Evolutionary conservation across 495 filamentous ascomycete genomes (phyloP), one percentile per base, ranked within the genome.

Genomic region (Neurospora sp.): DNA sequence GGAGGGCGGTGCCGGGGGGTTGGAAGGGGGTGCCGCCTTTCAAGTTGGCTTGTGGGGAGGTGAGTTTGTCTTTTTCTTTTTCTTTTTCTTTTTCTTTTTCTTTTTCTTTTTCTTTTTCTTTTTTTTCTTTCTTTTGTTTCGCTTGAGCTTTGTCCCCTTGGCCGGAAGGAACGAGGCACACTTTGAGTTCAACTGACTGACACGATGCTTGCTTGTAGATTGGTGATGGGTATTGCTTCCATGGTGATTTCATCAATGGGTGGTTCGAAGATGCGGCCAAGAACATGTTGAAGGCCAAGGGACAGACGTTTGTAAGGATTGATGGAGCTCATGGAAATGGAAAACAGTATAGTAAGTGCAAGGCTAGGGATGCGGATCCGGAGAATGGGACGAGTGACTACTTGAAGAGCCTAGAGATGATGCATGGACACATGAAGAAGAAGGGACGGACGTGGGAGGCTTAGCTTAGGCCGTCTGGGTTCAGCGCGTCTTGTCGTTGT

Each of bases 241-340:
- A 83, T 40, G 80, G 81, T 2, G 81, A 83, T 62, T 81, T 82
- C 42, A 79, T 83, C 71, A 83, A 82, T 44, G 80, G 81, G 4
- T 83, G 81, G 80, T 82, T 74, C 31, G 77, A 80, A 39, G 81
- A 83, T 62, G 80, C 81, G 8, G 74, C 70, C n/a, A 75, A 78
- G 76, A 79, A 46, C 20, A 75, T 83, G 77, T 71, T 81, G 35
- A 73, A 79, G 72, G 81, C 81, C 0, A 80, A 78, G 73, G 80
- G 80, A n/a, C 80, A 79, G 69, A 66, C 48, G 8, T 83, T 81
- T 40, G 77, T 82, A 79, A 39, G 78, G 48, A 81, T 83, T 38
- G 79, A 83, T 42, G 81, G 81, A 5, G 73, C 77, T 16, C 80
- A 81, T 66, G 81, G 81, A 5, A 74, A 71, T 16, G 82, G 80